Evolutionary conservation across 75 land plant species (phyloP).

Genomic region (Larix kaempferi): DNA sequence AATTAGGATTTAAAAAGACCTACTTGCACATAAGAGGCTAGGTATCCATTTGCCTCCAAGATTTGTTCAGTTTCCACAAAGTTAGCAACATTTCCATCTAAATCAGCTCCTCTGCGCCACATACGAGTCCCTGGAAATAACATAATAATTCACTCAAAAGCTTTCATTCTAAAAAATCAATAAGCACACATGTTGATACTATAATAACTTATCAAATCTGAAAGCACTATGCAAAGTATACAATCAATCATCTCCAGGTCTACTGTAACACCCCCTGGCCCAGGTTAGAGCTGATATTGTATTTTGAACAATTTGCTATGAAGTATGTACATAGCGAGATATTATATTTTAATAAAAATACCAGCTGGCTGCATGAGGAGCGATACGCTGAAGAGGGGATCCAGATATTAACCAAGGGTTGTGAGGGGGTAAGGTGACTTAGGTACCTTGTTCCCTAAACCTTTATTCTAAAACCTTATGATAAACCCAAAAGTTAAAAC

Average conservation of each 20-base stretch:
- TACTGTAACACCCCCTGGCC: too few species aligned
- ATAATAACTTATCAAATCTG: not conserved
- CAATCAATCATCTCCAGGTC: not conserved
- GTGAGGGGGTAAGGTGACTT: too few species aligned
- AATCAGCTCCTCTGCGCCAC: slow-evolving; percentile 99
- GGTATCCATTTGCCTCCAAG: slow-evolving; percentile 61
- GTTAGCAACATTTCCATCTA: slow-evolving; percentile 89
- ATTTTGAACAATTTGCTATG: too few species aligned
- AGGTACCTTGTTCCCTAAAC: too few species aligned
- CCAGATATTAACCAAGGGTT: too few species aligned
- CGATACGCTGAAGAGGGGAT: too few species aligned
- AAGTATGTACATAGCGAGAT: too few species aligned
- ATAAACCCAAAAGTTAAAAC: too few species aligned
- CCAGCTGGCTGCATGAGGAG: too few species aligned
- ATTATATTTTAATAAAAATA: too few species aligned
- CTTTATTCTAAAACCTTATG: too few species aligned
- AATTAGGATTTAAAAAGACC: not conserved
- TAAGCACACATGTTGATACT: not conserved
- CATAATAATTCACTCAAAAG: not conserved
- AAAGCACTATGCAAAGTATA: not conserved
- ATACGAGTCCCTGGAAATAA: slow-evolving; percentile 80
- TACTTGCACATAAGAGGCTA: slow-evolving; percentile 90
- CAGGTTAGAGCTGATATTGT: too few species aligned
- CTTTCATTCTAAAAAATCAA: not conserved
- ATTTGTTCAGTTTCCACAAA: slow-evolving; percentile 97